Base-by-base conservation (phyloP, 129 eudicot species). In the Artemisia argyi region DNA sequence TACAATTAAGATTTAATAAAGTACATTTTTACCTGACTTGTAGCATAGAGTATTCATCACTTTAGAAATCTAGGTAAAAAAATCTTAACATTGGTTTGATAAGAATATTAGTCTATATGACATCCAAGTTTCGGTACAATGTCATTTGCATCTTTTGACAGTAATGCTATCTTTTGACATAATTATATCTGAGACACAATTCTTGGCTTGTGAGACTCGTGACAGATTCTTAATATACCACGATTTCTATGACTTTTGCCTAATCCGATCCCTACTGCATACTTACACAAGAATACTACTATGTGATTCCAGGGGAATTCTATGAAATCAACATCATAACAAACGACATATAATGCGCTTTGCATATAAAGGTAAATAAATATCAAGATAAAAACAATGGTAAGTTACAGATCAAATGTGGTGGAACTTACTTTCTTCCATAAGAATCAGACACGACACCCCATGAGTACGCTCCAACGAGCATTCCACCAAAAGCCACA, bases 401-500 rank as follows among this genome's bases (percentile, higher is more conserved):
- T 48, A 61, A 57, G 55, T 79, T 79, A 20, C 22, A 20, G 22
- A 20, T 20, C 22, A 20, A 20, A 20, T 20, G 22, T 20, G 22
- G 22, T 20, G 22, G 22, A 20, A 20, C 22, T 20, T 20, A 20
- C 89, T 78, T 87, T 68, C 93, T 82, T 55, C 93, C 91, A 50
- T 74, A 86, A 47, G 61, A 50, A 82, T 89, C 96, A 2, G 96
- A 89, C 8, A 86, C 57, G 22, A 80, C 46, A 28, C 96, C 90
- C 88, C 88, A 86, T 0, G 83, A 82, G 68, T 77, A 86, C 7
- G 96, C 89, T 26, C 92, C 96, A 60, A 89, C 68, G 5, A 89
- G 76, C 92, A 89, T 89, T 19, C 92, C 92, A 61, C 76, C 85
- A 78, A 89, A 89, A 67, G 89, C 92, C 10, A 82, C 84, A 26